Percentiles rank a stretch among this genome's conserved stretches.
phyloP scores from a whole-genome alignment of 306 rosid genomes.

The Prunus padus region DNA sequence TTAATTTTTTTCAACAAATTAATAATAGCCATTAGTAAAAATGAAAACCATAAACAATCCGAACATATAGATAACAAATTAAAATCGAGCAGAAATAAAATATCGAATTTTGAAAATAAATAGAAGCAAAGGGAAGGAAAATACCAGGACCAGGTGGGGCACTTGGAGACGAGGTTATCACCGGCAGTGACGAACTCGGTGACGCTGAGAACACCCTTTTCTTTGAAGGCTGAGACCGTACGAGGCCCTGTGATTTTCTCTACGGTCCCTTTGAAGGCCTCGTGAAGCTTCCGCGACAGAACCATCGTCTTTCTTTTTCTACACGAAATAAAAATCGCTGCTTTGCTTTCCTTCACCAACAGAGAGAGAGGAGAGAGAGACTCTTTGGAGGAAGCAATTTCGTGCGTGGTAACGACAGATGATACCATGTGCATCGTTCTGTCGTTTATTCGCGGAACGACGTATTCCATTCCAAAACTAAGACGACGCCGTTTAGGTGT shows the following conservation, averaged over 20 bases:
- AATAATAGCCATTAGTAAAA: not conserved
- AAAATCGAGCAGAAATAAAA: not conserved
- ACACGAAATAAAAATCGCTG: not conserved
- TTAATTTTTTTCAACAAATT: not conserved
- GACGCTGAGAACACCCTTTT: slow-evolving; percentile 96
- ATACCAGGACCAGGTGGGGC: slow-evolving; percentile 99
- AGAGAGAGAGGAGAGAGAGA: not conserved
- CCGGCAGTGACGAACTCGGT: slow-evolving; percentile 85
- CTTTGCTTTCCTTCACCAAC: not conserved
- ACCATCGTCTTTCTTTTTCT: slow-evolving; percentile 41
- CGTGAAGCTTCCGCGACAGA: slow-evolving; percentile 89
- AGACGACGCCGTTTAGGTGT: too few species aligned
- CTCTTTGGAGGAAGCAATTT: not conserved
- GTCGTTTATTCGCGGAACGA: not conserved
- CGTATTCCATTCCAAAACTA: not conserved
- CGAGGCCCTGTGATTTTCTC: slow-evolving; percentile 95
- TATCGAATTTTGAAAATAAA: not conserved
- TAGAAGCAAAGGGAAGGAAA: not conserved
- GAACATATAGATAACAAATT: not conserved
- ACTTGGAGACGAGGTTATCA: slow-evolving; percentile 94
- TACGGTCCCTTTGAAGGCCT: slow-evolving; percentile 94
- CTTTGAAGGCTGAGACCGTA: slow-evolving; percentile 94
- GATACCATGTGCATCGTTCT: not conserved
- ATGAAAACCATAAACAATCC: not conserved
- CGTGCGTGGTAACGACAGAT: not conserved